phyloP scores from a whole-genome alignment of 345 rosid genomes.

The Melaleuca alternifolia region DNA sequence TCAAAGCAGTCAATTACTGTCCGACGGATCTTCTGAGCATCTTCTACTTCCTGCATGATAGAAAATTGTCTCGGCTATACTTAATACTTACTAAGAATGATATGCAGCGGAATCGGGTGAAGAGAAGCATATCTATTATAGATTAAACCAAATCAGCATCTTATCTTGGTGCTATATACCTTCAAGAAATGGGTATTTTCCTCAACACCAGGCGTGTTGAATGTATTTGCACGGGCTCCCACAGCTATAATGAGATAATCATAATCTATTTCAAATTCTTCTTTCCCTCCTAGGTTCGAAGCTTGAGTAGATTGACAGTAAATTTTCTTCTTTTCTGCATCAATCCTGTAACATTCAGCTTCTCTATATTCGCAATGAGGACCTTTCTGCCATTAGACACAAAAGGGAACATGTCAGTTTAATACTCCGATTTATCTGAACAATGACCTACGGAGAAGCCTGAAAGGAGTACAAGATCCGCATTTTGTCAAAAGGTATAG shows the following conservation, averaged over 20 bases:
- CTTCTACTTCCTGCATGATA: constrained; percentile 51
- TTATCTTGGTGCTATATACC: constrained; percentile 8
- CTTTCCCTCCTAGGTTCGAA: constrained; percentile 22
- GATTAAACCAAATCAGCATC: not conserved
- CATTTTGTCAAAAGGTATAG: not conserved
- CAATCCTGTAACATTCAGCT: constrained; percentile 66
- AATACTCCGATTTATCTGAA: not conserved
- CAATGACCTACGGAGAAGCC: not conserved
- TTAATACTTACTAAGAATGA: not conserved
- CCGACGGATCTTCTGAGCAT: constrained; percentile 56
- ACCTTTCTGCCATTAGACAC: constrained; percentile 32
- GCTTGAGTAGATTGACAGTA: constrained; percentile 32
- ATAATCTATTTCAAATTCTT: constrained; percentile 63
- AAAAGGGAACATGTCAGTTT: not conserved
- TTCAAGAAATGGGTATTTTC: constrained; percentile 63
- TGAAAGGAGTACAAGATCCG: not conserved
- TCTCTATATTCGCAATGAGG: constrained; percentile 38
- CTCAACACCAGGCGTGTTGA: constrained; percentile 74
- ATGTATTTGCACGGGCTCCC: constrained; percentile 70
- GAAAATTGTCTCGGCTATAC: not conserved
- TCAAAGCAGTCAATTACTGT: constrained; percentile 66
- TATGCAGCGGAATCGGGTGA: not conserved
- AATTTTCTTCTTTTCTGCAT: constrained; percentile 40
- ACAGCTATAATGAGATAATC: constrained; percentile 55
- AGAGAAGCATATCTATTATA: not conserved